Conservation (phyloP, 2,329 filamentous ascomycete genomes). For the Calcarisporium arbuscula region DNA sequence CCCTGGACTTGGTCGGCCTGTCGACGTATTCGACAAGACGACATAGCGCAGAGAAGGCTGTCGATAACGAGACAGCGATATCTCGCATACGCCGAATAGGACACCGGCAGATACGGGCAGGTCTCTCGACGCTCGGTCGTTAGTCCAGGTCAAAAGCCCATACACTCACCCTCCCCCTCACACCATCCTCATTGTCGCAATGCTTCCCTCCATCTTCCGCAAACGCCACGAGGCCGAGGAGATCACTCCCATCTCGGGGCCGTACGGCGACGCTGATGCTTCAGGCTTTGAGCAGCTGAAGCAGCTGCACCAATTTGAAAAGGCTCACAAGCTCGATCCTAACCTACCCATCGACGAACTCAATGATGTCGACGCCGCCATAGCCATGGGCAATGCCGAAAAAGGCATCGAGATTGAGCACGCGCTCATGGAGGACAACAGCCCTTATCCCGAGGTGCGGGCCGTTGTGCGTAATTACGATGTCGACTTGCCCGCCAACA, state of each 20-base stretch:
- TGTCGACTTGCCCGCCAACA: constrained; percentile 58
- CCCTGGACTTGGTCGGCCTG: no score
- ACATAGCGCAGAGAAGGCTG: no score
- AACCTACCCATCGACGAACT: constrained; percentile 58
- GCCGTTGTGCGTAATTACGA: constrained; percentile 60
- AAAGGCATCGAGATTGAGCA: constrained; percentile 52
- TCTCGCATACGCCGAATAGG: no score
- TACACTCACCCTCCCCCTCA: no score
- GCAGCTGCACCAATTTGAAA: constrained; percentile 50
- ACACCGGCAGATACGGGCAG: no score
- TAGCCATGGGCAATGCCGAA: constrained; percentile 47
- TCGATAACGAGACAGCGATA: no score
- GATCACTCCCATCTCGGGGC: constrained; percentile 35
- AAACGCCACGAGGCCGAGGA: constrained; percentile 40
- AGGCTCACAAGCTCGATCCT: constrained; percentile 57
- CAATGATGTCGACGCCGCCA: constrained; percentile 53
- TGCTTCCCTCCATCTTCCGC: constrained; percentile 34
- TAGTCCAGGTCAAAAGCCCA: no score
- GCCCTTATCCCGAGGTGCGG: constrained; percentile 61
- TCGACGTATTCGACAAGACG: no score
- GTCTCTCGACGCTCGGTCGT: no score
- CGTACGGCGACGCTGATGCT: constrained; percentile 31
- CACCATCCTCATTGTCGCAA: constrained; percentile 14
- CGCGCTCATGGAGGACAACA: constrained; percentile 56
- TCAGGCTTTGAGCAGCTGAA: constrained; percentile 35